Base-by-base conservation (phyloP, 805 yeast species). In the Cyberlindnera nakhonratchasimensis region DNA sequence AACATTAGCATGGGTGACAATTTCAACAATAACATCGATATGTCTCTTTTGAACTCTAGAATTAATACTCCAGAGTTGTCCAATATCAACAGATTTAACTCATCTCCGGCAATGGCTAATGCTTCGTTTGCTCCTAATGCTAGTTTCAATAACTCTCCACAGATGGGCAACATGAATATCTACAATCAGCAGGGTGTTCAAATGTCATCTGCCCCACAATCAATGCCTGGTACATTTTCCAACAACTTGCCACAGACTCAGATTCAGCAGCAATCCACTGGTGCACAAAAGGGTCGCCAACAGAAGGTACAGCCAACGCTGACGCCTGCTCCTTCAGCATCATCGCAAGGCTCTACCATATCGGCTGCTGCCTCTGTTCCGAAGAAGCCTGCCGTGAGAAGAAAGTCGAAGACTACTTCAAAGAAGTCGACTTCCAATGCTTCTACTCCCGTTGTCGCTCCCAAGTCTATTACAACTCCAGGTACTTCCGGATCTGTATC, bases 371-470 rank as follows among this genome's bases (percentile, higher is more conserved):
- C 46, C 10, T 10, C 47, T 5, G 43, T 49, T 11, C 17, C 48
- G 1, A 54, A 51, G 47, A 54, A 51, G 44, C 34, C 46, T 4
- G 43, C 51, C 6, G 48, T 34, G 5, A 46, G 39, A 34, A 39
- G 50, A 19, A 48, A 44, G 34, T 36, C 50, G 9, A 44, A 43
- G 23, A 20, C 36, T 18, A 29, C 43, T 10, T 30, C 43, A 7
- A 47, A 45, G 33, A 47, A 42, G 36, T 28, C 42, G 17, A 18
- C 41, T 7, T 19, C 38, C 13, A 42, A 48, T 7, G 18, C 45
- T 22, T 28, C 53, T 5, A 37, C 50, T 10, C 19, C 40, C 14
- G 23, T 33, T 21, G 40, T 31, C 11, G 36, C 46, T 8, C 40
- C 53, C 19, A 37, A 41, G 12, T 14, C 38, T 14, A 28, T 34